Base-by-base conservation (phyloP, 768 basidiomycete species). In the Piloderma croceum region DNA sequence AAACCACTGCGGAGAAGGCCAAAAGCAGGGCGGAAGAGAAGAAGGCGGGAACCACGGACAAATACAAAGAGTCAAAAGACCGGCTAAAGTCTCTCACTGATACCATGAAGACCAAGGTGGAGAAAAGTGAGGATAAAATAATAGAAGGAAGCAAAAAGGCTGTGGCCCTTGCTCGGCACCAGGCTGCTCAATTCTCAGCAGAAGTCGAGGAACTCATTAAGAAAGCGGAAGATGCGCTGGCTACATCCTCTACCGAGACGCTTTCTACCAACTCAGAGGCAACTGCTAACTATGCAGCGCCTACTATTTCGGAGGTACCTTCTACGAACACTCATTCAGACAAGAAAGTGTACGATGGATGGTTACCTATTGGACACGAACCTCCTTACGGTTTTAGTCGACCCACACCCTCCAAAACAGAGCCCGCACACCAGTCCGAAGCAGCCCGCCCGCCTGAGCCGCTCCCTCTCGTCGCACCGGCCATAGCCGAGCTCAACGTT, bases 361-460 rank as follows among this genome's bases (percentile, higher is more conserved):
- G 83, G 5, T 70, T 98, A 18, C 96, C 94, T n/a, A 63, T 99
- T 37, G 94, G 92, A 10, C 90, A 88, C 58, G 92, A 97, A 60
- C 90, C 85, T 7, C 93, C 94, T 24, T 90, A 90, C 18, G 94
- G 94, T 15, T 97, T 79, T 60, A 69, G 73, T 41, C 73, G 80
- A 27, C 80, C 86, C 10, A 49, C 66, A 17, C 70, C 79, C 15
- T 63, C 73, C 22, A 77, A 79, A 55, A 60, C 65, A 25, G 51
- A 59, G 29, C 38, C 57, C n/a, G 57, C 47, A 39, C 58, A 58
- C 27, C 52, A 65, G 43, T 59, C 63, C 1, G 52, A 59, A 10
- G 34, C 31, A 23, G 49, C 58, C 11, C 51, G 55, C 19, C 36
- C 61, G 4, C 45, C 52, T 2, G 55, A 61, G 17, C 32, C 56